Conservation (phyloP, 352 stramenopile species). For the Stramenopiles sp. region DNA sequence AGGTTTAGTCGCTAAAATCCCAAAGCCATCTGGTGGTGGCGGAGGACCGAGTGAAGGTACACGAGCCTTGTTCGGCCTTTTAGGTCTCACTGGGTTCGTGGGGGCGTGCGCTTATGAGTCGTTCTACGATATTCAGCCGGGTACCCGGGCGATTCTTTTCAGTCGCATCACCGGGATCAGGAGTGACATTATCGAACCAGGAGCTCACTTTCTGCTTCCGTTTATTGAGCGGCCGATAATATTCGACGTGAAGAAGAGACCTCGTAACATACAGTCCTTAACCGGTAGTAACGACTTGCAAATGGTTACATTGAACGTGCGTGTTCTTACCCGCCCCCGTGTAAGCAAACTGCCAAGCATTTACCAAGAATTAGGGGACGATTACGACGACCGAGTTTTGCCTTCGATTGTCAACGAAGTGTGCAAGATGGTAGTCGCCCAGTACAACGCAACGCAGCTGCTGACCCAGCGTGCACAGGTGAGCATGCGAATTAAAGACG, state of each 20-base stretch:
- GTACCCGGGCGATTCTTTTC: constrained; percentile 65
- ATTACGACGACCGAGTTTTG: constrained; percentile 94
- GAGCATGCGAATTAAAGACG: constrained; percentile 69
- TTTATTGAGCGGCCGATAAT: constrained; percentile 89
- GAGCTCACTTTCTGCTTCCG: constrained; percentile 88
- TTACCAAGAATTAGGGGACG: constrained; percentile 77
- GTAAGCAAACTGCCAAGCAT: constrained; percentile 77
- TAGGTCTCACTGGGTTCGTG: no score
- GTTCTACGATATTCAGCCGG: constrained; percentile 32
- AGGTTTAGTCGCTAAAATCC: no score
- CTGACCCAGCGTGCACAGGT: constrained; percentile 97
- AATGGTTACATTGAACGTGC: constrained; percentile 97
- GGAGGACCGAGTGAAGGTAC: no score
- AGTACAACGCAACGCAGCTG: constrained; percentile 96
- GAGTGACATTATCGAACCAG: constrained; percentile 56
- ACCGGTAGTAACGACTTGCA: constrained; percentile 87
- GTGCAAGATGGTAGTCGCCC: constrained; percentile 92
- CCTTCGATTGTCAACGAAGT: constrained; percentile 98
- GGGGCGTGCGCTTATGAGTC: no score
- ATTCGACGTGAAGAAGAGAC: constrained; percentile 75
- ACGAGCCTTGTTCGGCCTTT: no score
- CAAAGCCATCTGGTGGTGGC: no score
- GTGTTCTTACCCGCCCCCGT: constrained; percentile 91
- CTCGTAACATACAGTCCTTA: constrained; percentile 69
- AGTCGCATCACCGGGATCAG: constrained; percentile 59